Evolutionary conservation across 768 basidiomycete species (phyloP).

Genomic region (Floccularia luteovirens): DNA sequence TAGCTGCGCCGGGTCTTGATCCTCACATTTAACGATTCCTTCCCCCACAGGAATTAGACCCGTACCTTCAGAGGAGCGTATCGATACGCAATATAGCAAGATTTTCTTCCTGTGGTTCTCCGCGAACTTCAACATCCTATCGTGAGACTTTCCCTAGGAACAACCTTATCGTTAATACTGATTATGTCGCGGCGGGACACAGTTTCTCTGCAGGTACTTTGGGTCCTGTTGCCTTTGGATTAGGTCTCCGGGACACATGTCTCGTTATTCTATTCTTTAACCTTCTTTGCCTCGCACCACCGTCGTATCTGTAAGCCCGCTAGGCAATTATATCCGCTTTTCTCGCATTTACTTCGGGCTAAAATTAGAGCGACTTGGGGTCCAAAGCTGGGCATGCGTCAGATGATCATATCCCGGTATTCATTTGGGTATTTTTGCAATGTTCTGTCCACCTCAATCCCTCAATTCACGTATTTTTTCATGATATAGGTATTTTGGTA

Average conservation of each 20-base stretch:
- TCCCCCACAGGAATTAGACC: conserved; percentile 42
- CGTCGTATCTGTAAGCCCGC: conserved; percentile 49
- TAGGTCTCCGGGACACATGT: conserved; percentile 56
- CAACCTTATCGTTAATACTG: neutral
- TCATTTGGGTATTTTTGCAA: conserved; percentile 21
- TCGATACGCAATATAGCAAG: conserved; percentile 54
- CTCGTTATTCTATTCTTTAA: conserved; percentile 66
- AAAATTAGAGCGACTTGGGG: conserved; percentile 58
- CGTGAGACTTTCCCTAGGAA: conserved; percentile 19
- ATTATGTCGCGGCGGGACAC: neutral
- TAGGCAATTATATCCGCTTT: neutral
- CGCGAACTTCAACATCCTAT: conserved; percentile 62
- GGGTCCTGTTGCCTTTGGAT: conserved; percentile 51
- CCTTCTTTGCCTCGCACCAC: conserved; percentile 46
- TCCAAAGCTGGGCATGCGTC: conserved; percentile 77
- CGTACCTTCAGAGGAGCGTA: conserved; percentile 46
- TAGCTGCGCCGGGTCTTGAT: neutral
- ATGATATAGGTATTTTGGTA: conserved; percentile 48
- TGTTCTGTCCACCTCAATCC: neutral
- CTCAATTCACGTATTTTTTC: conserved; percentile 1
- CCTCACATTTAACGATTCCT: neutral
- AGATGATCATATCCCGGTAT: conserved; percentile 66
- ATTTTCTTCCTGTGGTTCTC: conserved; percentile 78
- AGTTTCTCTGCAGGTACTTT: conserved; percentile 66
- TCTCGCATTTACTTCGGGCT: neutral